Evolutionary conservation across 2,329 filamentous ascomycete species (phyloP), one percentile per base, ranked within the genome.

Genomic region (Colletotrichum sp.): DNA sequence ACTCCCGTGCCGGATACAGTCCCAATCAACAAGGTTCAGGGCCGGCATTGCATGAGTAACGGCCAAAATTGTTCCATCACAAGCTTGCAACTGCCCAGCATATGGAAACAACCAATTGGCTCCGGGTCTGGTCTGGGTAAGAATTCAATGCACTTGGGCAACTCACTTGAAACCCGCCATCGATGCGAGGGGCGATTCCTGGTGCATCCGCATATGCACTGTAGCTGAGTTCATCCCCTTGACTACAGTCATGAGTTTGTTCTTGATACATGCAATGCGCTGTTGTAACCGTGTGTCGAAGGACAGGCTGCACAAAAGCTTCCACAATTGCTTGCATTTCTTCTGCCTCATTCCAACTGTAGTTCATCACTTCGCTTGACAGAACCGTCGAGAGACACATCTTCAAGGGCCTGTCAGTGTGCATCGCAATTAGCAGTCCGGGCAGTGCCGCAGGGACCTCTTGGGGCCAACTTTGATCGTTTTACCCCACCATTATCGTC

Each of bases 401-500:
- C n/a, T 65, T 39, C 3, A 22, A 55, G 29, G n/a, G 3, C n/a
- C n/a, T 68, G 19, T 55, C n/a, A 25, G 29, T 36, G 19, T 32
- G 29, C 36, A 29, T 52, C 30, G 49, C 44, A 64, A 27, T 32
- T 13, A 25, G 25, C 4, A 62, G 36, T 49, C 13, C 32, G 25
- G 29, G 59, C n/a, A 59, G 44, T 25, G 22, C 25, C 57, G 73
- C 73, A 76, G 55, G 73, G 73, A 49, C 70, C 32, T 27, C n/a
- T 69, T 27, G 34, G 39, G 6, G 64, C 49, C 70, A 69, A 69
- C 32, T 69, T 11, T 65, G 74, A 44, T 34, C 8, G 59, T 16
- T 69, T 55, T 69, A 76, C 74, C 74, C 74, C 74, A 76, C 74
- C 64, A 76, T 74, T 49, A 69, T 65, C 74, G 74, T 76, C 70